Base-by-base conservation (phyloP, 352 stramenopile species). In the Globisporangium mamillatum region DNA sequence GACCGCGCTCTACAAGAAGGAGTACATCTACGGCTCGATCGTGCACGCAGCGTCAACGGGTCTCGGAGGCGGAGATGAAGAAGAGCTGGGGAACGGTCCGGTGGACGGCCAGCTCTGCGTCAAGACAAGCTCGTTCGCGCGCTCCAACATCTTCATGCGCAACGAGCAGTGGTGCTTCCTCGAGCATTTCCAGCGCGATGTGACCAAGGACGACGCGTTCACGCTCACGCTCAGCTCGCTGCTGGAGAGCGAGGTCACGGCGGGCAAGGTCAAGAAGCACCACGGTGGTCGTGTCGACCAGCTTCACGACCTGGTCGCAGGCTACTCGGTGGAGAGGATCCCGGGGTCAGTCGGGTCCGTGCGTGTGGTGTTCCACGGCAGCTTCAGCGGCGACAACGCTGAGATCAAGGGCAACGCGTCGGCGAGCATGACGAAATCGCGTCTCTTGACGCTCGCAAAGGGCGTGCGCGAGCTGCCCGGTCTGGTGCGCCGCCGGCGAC, bases 401-500 rank as follows among this genome's bases (percentile, higher is more conserved):
- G 58, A 25, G 6, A 54, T 27, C 34, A 57, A 67, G 8, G 36
- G 36, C 46, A 58, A 60, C 27, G 50, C 66, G n/a, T 56, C n/a
- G 0, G n/a, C 22, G 58, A 53, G 29, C 68, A 50, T 25, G 22
- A 54, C 27, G 63, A 67, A 76, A 41, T 74, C 72, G 27, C 73
- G 77, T 2, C 67, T 84, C 52, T 73, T 79, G 71, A 66, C 67
- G 20, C 60, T 86, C 38, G 78, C 78, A 50, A 64, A 57, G 3
- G 75, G 74, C 67, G 69, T 70, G 0, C 75, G 71, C 7, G 74
- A 76, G 0, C 66, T 91, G 2, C 73, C 78, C 12, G 71, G 75
- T 9, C 66, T 91, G 10, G 73, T 91, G 14, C 81, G 79, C 1
- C 75, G 82, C 25, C 77, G 77, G 0, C 80, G 82, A 7, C 81